phyloP scores from a whole-genome alignment of 495 filamentous ascomycete genomes.

The Neurospora sp. region DNA sequence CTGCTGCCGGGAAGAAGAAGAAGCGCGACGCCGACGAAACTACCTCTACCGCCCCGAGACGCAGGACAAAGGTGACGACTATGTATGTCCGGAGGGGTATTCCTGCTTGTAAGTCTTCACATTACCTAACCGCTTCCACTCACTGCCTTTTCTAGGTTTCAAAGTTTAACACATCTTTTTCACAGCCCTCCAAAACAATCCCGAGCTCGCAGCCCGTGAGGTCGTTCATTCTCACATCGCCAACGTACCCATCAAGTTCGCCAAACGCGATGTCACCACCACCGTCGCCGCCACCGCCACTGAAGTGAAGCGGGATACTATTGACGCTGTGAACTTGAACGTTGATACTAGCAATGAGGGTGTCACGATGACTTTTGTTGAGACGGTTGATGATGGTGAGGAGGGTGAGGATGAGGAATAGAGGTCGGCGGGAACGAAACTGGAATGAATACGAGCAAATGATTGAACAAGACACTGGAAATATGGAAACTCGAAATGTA shows the following conservation, averaged over 20 bases:
- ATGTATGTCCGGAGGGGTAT: conserved; percentile 40
- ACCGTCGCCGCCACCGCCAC: conserved; percentile 1
- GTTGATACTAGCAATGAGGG: conserved; percentile 33
- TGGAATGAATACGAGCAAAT: not conserved
- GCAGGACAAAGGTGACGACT: conserved; percentile 37
- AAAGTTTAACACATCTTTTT: conserved; percentile 3
- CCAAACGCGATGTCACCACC: conserved; percentile 17
- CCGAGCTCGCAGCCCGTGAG: conserved; percentile 17
- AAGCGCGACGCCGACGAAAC: conserved; percentile 22
- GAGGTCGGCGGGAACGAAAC: not conserved
- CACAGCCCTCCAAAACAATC: conserved; percentile 27
- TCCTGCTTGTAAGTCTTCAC: conserved; percentile 26
- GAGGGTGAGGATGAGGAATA: conserved; percentile 19
- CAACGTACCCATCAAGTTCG: conserved; percentile 8
- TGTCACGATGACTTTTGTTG: conserved; percentile 41
- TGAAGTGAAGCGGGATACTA: not conserved
- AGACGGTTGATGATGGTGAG: conserved; percentile 30
- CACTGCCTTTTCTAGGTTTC: conserved; percentile 4
- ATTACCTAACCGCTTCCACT: not conserved
- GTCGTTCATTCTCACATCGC: conserved; percentile 15
- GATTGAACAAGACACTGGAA: not conserved
- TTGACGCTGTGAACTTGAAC: conserved; percentile 41
- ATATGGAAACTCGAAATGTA: not conserved
- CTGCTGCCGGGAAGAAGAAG: not conserved
- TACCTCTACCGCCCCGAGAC: conserved; percentile 16